These are phyloP conservation scores for Hypoxylon sp. DNA, from an alignment of 2,329 filamentous ascomycete species.

Conservation along the genomic window DNA sequence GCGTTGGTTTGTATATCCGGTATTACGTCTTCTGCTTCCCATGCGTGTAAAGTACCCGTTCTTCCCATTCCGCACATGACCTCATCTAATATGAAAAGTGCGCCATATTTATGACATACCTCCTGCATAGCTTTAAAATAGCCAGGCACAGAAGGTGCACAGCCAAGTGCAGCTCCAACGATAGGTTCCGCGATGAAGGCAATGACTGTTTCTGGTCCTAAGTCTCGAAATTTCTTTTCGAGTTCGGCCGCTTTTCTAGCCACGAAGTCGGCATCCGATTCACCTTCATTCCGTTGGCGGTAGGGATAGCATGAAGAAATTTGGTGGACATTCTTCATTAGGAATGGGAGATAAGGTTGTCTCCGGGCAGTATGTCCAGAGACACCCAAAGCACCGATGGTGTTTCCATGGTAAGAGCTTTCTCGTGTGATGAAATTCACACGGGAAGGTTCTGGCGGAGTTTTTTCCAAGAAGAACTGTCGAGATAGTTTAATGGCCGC, in stretches of 20 bases:
- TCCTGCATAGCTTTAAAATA: slow-evolving; percentile 78
- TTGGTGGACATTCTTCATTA: slow-evolving; percentile 1
- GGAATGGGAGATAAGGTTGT: slow-evolving; percentile 3
- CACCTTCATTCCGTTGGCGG: slow-evolving; percentile 60
- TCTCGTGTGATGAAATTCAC: slow-evolving; percentile 75
- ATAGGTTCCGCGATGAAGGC: slow-evolving; percentile 16
- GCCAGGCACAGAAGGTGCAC: slow-evolving; percentile 74
- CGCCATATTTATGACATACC: slow-evolving; percentile 79
- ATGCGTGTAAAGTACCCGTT: slow-evolving; percentile 72
- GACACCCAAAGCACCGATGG: slow-evolving; percentile 74
- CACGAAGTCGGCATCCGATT: slow-evolving; percentile 10
- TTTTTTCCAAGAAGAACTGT: slow-evolving; percentile 71
- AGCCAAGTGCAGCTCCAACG: slow-evolving; percentile 66
- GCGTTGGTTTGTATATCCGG: slow-evolving; percentile 78
- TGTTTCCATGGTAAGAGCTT: slow-evolving; percentile 80
- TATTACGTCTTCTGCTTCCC: slow-evolving; percentile 69
- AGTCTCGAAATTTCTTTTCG: slow-evolving; percentile 46
- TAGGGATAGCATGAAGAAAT: slow-evolving; percentile 63
- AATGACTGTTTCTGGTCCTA: slow-evolving; percentile 31
- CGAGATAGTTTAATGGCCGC: slow-evolving; percentile 73
- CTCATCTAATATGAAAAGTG: slow-evolving; percentile 84
- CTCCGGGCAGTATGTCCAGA: slow-evolving; percentile 73
- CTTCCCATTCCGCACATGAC: slow-evolving; percentile 79
- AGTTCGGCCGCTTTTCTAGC: slow-evolving; percentile 2
- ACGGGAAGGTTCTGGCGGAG: slow-evolving; percentile 62